Evolutionary conservation across 257 asterid species (phyloP).

Genomic region (Nicotiana paniculata): DNA sequence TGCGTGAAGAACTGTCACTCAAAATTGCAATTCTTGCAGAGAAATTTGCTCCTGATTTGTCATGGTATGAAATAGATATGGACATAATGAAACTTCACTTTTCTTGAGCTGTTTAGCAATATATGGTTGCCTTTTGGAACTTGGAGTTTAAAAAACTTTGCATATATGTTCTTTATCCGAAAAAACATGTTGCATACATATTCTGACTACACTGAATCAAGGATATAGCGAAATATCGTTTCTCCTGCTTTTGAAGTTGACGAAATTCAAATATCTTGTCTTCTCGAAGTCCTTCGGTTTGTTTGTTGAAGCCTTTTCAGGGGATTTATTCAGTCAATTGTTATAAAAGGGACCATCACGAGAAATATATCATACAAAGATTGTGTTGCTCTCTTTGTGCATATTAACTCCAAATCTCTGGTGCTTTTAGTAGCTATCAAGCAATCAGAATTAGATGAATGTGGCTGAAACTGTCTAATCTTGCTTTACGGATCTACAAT

Average conservation of each 20-base stretch:
- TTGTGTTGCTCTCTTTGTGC: not conserved
- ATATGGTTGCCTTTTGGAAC: not conserved
- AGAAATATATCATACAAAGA: not conserved
- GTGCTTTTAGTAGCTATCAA: not conserved
- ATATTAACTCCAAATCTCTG: not conserved
- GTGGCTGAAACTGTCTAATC: not conserved
- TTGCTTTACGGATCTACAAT: not conserved
- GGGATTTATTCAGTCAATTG: not conserved
- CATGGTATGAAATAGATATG: conserved; percentile 53
- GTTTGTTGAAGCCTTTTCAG: not conserved
- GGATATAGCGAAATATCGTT: not conserved
- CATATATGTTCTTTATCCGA: not conserved
- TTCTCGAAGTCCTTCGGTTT: not conserved
- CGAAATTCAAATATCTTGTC: not conserved
- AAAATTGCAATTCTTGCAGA: conserved; percentile 94
- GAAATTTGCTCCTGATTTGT: conserved; percentile 94
- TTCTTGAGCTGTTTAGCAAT: not conserved
- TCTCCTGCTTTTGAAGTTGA: not conserved
- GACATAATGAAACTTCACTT: not conserved
- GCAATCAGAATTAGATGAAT: not conserved
- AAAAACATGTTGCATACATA: not conserved
- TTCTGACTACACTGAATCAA: conserved; percentile 1
- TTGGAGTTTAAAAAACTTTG: not conserved
- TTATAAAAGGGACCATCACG: not conserved
- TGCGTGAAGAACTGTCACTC: conserved; percentile 64